These are phyloP conservation scores for Solanum gandarillasii DNA, from an alignment of 257 asterid species.

Conservation along the genomic window DNA sequence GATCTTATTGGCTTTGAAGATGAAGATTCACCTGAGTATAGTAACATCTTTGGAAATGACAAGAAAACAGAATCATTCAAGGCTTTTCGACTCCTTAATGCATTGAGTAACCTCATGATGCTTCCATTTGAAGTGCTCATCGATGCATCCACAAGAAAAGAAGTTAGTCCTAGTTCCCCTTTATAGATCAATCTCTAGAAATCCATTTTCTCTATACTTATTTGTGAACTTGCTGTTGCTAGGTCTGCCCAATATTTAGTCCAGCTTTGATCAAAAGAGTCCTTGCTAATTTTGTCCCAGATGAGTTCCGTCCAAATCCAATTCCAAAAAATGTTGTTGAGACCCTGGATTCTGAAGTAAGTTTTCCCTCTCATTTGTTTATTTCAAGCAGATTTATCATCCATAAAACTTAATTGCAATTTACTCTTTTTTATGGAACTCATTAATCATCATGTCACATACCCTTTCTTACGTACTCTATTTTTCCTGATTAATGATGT, in stretches of 20 bases:
- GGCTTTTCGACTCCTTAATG: constrained; percentile 66
- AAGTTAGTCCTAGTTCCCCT: constrained; percentile 27
- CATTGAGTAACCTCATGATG: constrained; percentile 87
- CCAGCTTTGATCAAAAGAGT: constrained; percentile 62
- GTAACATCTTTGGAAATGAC: constrained; percentile 6
- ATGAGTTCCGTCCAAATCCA: constrained; percentile 78
- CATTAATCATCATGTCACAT: background rate
- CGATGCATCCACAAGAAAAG: constrained; percentile 62
- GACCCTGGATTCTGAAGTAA: constrained; percentile 57
- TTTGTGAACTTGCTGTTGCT: background rate
- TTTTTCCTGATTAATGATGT: constrained; percentile 24
- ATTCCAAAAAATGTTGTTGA: constrained; percentile 50
- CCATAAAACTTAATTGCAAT: background rate
- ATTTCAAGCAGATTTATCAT: background rate
- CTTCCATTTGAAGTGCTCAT: constrained; percentile 75
- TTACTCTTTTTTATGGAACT: background rate
- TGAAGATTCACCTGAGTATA: constrained; percentile 28
- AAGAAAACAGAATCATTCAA: constrained; percentile 39
- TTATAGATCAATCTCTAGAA: background rate
- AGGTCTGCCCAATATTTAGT: constrained; percentile 84
- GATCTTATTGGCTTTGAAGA: constrained; percentile 76
- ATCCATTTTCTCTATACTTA: background rate
- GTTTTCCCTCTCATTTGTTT: constrained; percentile 6
- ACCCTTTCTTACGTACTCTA: background rate
- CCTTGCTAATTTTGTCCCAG: constrained; percentile 62